These are phyloP conservation scores for Colletotrichum orchidophilum DNA, from an alignment of 2,329 filamentous ascomycete genomes.

Conservation along the genomic window DNA sequence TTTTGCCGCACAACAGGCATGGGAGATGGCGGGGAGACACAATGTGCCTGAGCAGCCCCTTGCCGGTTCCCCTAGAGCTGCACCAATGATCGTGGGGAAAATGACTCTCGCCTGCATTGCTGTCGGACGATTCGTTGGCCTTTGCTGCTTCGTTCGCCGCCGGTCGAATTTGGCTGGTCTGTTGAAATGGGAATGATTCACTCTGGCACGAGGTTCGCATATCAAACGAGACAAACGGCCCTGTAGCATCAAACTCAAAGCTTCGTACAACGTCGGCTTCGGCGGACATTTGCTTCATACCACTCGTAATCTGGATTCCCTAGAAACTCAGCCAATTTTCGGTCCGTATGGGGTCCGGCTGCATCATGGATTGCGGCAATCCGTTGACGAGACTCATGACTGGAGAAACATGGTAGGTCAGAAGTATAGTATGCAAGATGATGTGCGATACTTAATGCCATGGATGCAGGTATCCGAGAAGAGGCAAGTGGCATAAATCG, in stretches of 20 bases:
- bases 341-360: constrained; percentile 4
- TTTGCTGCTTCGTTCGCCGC: not conserved
- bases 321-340: not conserved
- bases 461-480: constrained; percentile 32
- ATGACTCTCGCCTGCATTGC: constrained; percentile 12
- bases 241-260: not conserved
- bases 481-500: constrained; percentile 26
- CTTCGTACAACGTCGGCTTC: constrained; percentile 20
- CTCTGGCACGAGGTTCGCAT: constrained; percentile 32
- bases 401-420: constrained; percentile 7
- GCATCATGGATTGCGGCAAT: not conserved
- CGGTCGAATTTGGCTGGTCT: constrained; percentile 5
- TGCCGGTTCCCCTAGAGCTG: constrained; percentile 5
- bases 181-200: constrained; percentile 16
- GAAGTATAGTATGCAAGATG: constrained; percentile 33
- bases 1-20: constrained; percentile 19
- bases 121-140: constrained; percentile 1
- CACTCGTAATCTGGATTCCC: constrained; percentile 7
- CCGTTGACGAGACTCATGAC: not conserved
- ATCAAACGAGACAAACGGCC: constrained; percentile 24
- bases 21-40: constrained; percentile 30
- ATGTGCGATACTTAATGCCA: constrained; percentile 37
- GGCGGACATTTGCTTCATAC: constrained; percentile 16
- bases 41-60: constrained; percentile 29
- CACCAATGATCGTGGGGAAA: constrained; percentile 17